Percentiles rank a stretch among this genome's conserved stretches.
Conservation (phyloP, 176 grass and related monocot species). For the Musa acuminata region DNA sequence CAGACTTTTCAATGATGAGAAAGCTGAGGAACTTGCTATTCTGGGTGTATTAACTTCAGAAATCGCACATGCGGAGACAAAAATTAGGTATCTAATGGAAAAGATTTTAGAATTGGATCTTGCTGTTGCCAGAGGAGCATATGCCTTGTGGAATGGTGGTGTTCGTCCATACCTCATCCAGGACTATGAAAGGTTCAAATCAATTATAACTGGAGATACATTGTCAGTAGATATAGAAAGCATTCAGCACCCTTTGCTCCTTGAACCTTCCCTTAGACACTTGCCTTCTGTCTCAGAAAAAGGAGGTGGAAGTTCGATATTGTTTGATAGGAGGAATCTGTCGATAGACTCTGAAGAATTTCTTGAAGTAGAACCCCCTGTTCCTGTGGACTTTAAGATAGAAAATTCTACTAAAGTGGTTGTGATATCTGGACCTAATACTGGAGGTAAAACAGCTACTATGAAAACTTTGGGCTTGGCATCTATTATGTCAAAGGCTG, state of each 20-base stretch:
- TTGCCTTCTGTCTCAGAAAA: neutral
- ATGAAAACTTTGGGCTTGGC: slow-evolving; percentile 79
- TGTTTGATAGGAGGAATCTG: slow-evolving; percentile 10
- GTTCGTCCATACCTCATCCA: slow-evolving; percentile 38
- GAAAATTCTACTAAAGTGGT: slow-evolving; percentile 36
- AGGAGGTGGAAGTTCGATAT: slow-evolving; percentile 14
- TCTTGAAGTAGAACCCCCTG: slow-evolving; percentile 26
- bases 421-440: slow-evolving; percentile 85
- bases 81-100: slow-evolving; percentile 47
- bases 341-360: slow-evolving; percentile 14
- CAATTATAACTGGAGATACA: slow-evolving; percentile 10
- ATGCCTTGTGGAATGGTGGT: slow-evolving; percentile 42
- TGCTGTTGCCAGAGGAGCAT: slow-evolving; percentile 46
- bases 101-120: slow-evolving; percentile 62
- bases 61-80: slow-evolving; percentile 25
- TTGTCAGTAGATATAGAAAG: slow-evolving; percentile 45
- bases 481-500: slow-evolving; percentile 63
- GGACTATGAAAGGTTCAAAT: slow-evolving; percentile 9
- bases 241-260: slow-evolving; percentile 55
- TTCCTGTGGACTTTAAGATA: slow-evolving; percentile 50
- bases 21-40: slow-evolving; percentile 52
- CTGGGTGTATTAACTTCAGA: slow-evolving; percentile 40
- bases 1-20: slow-evolving; percentile 45
- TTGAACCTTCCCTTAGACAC: slow-evolving; percentile 37
- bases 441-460: slow-evolving; percentile 72